These are phyloP conservation scores for Pyricularia sp. DNA, from an alignment of 2,329 filamentous ascomycete species.

Conservation along the genomic window DNA sequence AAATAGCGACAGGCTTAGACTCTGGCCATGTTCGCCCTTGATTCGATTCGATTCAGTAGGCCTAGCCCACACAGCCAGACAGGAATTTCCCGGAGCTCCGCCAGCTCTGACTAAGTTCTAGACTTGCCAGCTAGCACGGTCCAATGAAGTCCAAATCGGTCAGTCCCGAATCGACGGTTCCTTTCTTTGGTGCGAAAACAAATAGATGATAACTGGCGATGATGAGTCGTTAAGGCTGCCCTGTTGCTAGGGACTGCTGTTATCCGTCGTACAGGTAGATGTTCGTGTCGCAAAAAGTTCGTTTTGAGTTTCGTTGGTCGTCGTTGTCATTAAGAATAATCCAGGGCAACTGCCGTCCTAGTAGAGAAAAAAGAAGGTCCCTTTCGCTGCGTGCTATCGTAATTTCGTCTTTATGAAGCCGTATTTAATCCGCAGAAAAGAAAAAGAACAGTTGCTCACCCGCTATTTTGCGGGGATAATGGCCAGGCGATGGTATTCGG, in stretches of 20 bases:
- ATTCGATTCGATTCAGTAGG: neutral
- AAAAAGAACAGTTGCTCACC: slow-evolving; percentile 3
- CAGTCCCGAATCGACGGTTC: neutral
- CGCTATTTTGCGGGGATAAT: neutral
- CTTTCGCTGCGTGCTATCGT: slow-evolving; percentile 2
- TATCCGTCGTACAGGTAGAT: neutral
- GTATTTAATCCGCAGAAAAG: slow-evolving; percentile 5
- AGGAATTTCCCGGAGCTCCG: neutral
- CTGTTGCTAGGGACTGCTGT: neutral
- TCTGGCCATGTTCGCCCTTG: neutral
- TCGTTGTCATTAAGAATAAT: neutral
- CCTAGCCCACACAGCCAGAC: neutral
- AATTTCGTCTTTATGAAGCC: slow-evolving; percentile 1
- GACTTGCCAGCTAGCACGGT: neutral
- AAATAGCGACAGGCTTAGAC: neutral
- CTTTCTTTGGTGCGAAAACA: neutral
- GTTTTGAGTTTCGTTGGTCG: neutral
- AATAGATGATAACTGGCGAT: neutral
- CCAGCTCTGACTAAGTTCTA: neutral
- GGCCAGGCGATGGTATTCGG: neutral
- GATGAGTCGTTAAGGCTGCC: neutral
- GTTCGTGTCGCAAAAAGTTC: neutral
- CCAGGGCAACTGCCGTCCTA: neutral
- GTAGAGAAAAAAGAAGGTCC: slow-evolving; percentile 5
- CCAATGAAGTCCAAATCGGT: neutral